These are phyloP conservation scores for Backusella westeae DNA, from an alignment of 192 early-diverging fungal genomes.

Conservation along the genomic window DNA sequence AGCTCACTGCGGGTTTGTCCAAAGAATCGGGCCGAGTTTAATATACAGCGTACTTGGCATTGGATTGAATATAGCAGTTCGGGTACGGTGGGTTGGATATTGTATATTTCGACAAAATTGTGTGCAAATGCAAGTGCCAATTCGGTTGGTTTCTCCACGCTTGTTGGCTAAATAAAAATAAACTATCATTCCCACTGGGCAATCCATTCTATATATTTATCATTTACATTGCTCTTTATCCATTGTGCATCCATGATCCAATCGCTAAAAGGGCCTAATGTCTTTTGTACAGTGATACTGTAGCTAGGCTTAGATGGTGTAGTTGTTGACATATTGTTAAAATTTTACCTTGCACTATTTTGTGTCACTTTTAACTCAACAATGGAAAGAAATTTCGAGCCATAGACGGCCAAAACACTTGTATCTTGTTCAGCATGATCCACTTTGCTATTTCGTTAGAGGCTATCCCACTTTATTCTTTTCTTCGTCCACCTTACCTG, in stretches of 20 bases:
- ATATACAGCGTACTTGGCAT: conserved; percentile 67
- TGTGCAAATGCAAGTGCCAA: conserved; percentile 74
- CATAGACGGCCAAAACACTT: conserved; percentile 40
- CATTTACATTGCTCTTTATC: conserved; percentile 42
- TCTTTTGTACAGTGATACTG: conserved; percentile 26
- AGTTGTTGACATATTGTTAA: too few species aligned
- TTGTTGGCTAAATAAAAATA: background rate
- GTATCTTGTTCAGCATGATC: background rate
- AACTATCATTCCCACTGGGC: too few species aligned
- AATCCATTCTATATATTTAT: too few species aligned
- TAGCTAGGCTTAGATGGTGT: too few species aligned
- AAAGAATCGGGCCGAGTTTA: conserved; percentile 74
- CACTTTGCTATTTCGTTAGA: background rate
- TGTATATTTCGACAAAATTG: conserved; percentile 66
- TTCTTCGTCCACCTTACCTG: conserved; percentile 35
- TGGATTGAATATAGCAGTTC: conserved; percentile 39
- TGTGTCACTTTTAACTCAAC: background rate
- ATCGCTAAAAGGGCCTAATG: conserved; percentile 53
- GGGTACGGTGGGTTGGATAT: conserved; percentile 24
- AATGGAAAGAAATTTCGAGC: conserved; percentile 45
- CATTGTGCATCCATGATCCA: conserved; percentile 82
- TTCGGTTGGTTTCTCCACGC: conserved; percentile 22
- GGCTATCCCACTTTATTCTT: too few species aligned
- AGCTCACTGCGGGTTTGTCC: conserved; percentile 50
- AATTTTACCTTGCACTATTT: conserved; percentile 2